phyloP scores from a whole-genome alignment of 495 filamentous ascomycete genomes.

The Podospora pseudopauciseta region DNA sequence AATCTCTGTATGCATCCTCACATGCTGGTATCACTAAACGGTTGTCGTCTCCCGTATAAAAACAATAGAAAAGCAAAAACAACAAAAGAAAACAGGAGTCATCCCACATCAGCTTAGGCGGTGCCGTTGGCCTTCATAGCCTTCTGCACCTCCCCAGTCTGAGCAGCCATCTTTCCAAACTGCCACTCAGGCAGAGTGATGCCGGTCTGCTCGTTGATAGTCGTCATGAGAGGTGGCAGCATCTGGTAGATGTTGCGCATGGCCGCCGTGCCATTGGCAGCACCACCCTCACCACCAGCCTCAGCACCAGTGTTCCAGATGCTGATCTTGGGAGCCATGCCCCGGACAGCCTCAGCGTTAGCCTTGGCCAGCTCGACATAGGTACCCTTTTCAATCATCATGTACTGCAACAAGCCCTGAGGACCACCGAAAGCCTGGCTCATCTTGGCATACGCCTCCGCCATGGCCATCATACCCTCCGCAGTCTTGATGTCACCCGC shows the following conservation, averaged over 20 bases:
- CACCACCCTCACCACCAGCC: constrained; percentile 30
- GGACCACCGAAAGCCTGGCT: constrained; percentile 70
- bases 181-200: constrained; percentile 71
- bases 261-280: constrained; percentile 35
- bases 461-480: constrained; percentile 69
- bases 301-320: constrained; percentile 75
- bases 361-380: constrained; percentile 63
- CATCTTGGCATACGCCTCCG: constrained; percentile 68
- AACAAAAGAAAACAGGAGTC: neutral
- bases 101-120: constrained; percentile 2
- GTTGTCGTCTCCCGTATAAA: neutral
- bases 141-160: constrained; percentile 28
- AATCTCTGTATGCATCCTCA: neutral
- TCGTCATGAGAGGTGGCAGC: constrained; percentile 71
- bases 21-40: neutral
- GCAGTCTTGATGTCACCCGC: constrained; percentile 65
- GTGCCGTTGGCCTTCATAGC: constrained; percentile 18
- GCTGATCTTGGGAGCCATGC: constrained; percentile 81
- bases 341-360: constrained; percentile 67
- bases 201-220: constrained; percentile 81
- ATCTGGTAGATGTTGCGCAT: constrained; percentile 65
- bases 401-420: constrained; percentile 67
- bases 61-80: neutral
- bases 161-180: constrained; percentile 46
- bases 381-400: constrained; percentile 70